Evolutionary conservation across 2,329 filamentous ascomycete genomes (phyloP), one percentile per base, ranked within the genome.

Genomic region (Fusarium sp.): DNA sequence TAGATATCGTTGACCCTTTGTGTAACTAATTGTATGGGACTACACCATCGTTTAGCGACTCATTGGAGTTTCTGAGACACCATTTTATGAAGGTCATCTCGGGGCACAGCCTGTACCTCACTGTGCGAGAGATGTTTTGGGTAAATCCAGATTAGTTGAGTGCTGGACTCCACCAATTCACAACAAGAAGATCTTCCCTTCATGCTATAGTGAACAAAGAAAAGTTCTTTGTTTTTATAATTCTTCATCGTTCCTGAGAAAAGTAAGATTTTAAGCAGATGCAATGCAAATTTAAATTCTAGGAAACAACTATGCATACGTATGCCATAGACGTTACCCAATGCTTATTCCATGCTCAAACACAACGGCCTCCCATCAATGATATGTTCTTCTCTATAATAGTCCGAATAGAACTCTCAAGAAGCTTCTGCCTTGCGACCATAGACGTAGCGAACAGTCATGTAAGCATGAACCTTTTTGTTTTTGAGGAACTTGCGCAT

Each of bases 401-500:
- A 9, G 2, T 6, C 20, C n/a, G 20, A 4, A 15, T 15, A 20
- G 2, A 14, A 6, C 6, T 2, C 4, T 42, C 35, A 66, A 20
- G 45, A 35, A 22, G 48, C 63, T 22, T 62, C 66, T 3, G 59
- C 56, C 51, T 76, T 76, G 22, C 72, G 74, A 5, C 44, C 74
- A 5, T 76, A 77, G 6, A 76, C 74, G 11, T 71, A 71, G 35
- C 75, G 74, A 10, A 76, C 72, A 14, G 51, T 56, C 69, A 76
- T 74, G 51, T 76, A 76, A 5, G 64, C 15, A 8, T 76, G 74
- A 3, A 73, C 22, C 55, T 65, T 76, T 39, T 63, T 67, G 53
- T 77, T 73, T 0, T 30, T 45, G 7, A 76, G 50, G 13, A 67
- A 66, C 15, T 71, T 71, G 30, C 75, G 74, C 57, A 73, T 65